Evolutionary conservation across 1,139 yeast genomes (phyloP).

Genomic region (Yamadazyma atmosphaerica): DNA sequence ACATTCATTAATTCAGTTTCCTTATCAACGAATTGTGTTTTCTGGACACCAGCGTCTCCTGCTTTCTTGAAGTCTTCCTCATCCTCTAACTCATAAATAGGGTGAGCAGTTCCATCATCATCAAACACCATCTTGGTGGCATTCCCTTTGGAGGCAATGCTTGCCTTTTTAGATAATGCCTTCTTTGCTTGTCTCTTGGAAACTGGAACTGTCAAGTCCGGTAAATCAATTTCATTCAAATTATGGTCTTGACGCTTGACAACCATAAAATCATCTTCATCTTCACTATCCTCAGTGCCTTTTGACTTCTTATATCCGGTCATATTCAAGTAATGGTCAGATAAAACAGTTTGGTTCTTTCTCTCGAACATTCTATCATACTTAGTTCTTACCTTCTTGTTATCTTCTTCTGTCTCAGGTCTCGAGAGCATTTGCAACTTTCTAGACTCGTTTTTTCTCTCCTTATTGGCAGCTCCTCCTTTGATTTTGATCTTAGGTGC

Average conservation of each 20-base stretch:
- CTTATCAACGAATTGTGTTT: conserved; percentile 60
- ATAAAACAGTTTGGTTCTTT: conserved; percentile 86
- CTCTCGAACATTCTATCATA: conserved; percentile 96
- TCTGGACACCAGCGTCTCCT: conserved; percentile 75
- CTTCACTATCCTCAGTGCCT: conserved; percentile 37
- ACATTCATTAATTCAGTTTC: conserved; percentile 69
- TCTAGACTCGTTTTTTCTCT: conserved; percentile 80
- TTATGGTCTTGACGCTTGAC: conserved; percentile 78
- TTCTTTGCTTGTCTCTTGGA: conserved; percentile 88
- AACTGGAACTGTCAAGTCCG: conserved; percentile 58
- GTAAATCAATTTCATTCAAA: conserved; percentile 62
- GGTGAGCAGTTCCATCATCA: conserved; percentile 91
- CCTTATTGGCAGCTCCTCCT: conserved; percentile 55
- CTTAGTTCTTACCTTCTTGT: conserved; percentile 70
- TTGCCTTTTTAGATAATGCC: conserved; percentile 83
- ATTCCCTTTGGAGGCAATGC: conserved; percentile 62
- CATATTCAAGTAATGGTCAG: conserved; percentile 82
- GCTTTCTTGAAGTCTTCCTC: conserved; percentile 80
- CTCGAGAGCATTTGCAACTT: conserved; percentile 57
- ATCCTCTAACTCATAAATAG: conserved; percentile 85
- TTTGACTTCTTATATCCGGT: conserved; percentile 41
- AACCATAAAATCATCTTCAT: conserved; percentile 73
- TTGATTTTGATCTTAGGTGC: conserved; percentile 87
- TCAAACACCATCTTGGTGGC: conserved; percentile 85
- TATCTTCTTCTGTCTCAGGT: conserved; percentile 54